These are phyloP conservation scores for Fusarium sacchari DNA, from an alignment of 2,329 filamentous ascomycete species.

Conservation along the genomic window DNA sequence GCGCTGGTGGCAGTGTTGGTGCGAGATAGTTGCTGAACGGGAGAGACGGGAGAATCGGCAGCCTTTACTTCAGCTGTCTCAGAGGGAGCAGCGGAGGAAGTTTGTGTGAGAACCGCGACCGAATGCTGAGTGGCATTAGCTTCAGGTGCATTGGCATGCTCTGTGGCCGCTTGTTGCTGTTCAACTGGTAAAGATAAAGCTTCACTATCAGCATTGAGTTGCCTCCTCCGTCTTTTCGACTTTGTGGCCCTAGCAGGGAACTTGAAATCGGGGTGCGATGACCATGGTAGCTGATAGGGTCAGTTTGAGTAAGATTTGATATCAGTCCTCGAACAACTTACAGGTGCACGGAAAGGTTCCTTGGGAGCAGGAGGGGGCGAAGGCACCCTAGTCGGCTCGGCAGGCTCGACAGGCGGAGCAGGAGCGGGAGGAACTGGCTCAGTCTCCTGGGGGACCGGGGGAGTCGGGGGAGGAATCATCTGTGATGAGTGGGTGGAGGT, in stretches of 20 bases:
- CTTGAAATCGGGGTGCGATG: constrained; percentile 59
- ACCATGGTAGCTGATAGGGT: constrained; percentile 64
- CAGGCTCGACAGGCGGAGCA: constrained; percentile 39
- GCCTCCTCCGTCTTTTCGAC: constrained; percentile 56
- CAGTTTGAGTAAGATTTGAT: neutral
- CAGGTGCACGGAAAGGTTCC: constrained; percentile 59
- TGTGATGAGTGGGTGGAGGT: constrained; percentile 63
- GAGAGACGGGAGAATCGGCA: constrained; percentile 48
- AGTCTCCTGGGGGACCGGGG: constrained; percentile 56
- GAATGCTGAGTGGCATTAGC: constrained; percentile 27
- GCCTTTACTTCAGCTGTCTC: constrained; percentile 39
- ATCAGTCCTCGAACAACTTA: constrained; percentile 47
- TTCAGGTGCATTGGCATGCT: constrained; percentile 38
- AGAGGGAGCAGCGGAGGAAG: constrained; percentile 28
- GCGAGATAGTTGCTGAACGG: constrained; percentile 43
- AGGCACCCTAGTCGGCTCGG: constrained; percentile 38
- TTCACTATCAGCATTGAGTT: constrained; percentile 49
- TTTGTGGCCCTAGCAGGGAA: constrained; percentile 58
- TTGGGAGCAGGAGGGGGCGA: constrained; percentile 39
- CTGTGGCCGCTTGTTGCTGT: constrained; percentile 49
- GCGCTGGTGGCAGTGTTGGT: constrained; percentile 39
- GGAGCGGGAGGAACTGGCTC: constrained; percentile 44
- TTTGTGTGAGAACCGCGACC: constrained; percentile 21
- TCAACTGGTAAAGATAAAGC: constrained; percentile 56
- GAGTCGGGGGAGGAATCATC: constrained; percentile 56